Conservation (phyloP, 2,329 filamentous ascomycete species). For the Ophiocordyceps camponoti-leonardi region DNA sequence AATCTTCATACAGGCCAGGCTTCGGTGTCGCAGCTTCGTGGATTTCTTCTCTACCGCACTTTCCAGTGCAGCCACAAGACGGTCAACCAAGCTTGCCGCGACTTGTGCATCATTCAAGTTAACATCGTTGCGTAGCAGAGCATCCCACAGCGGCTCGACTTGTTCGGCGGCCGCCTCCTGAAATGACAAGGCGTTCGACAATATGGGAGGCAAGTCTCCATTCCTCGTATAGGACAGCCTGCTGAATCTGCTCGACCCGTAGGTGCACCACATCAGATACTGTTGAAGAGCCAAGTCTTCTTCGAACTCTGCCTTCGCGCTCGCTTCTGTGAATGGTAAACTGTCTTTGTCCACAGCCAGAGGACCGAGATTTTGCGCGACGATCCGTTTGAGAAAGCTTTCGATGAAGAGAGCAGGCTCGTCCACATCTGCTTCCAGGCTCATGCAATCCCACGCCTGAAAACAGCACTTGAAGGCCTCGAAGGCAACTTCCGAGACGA, state of each 20-base stretch:
- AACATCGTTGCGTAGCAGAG: slow-evolving; percentile 18
- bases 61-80: slow-evolving; percentile 12
- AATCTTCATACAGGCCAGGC: slow-evolving; percentile 13
- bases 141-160: slow-evolving; percentile 11
- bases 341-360: slow-evolving; percentile 8
- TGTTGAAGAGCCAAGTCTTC: slow-evolving; percentile 11
- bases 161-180: slow-evolving; percentile 4
- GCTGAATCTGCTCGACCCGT: slow-evolving; percentile 14
- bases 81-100: slow-evolving; percentile 13
- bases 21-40: slow-evolving; percentile 13
- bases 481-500: slow-evolving; percentile 18
- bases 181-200: slow-evolving; percentile 9
- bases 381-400: slow-evolving; percentile 15
- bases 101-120: slow-evolving; percentile 18
- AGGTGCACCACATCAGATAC: slow-evolving; percentile 17
- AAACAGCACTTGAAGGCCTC: slow-evolving; percentile 23
- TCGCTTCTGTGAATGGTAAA: slow-evolving; percentile 3
- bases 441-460: slow-evolving; percentile 19
- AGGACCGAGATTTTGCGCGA: slow-evolving; percentile 11
- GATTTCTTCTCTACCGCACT: slow-evolving; percentile 11
- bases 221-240: slow-evolving; percentile 11
- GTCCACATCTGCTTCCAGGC: slow-evolving; percentile 14
- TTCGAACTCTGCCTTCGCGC: slow-evolving; percentile 7
- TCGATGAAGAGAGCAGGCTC: slow-evolving; percentile 15
- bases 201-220: slow-evolving; percentile 7